These are phyloP conservation scores for Malus hybrid DNA, from an alignment of 331 rosid species.

Conservation along the genomic window DNA sequence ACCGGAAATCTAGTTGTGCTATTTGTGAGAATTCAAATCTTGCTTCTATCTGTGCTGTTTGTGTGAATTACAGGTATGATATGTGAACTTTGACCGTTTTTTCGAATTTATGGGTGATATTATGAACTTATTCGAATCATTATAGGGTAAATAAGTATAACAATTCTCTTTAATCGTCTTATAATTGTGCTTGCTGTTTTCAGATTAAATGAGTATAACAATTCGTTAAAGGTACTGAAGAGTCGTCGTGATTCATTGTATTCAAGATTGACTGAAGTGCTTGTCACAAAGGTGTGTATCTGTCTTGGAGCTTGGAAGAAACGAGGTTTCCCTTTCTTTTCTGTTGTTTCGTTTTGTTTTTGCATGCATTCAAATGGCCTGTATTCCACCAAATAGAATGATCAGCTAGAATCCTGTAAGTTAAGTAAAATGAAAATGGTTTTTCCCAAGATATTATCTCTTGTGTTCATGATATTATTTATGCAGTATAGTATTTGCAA, in stretches of 20 bases:
- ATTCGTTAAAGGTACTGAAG: conserved; percentile 46
- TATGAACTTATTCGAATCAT: background rate
- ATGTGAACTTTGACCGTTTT: no score
- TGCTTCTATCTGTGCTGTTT: conserved; percentile 62
- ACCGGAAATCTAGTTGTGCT: conserved; percentile 61
- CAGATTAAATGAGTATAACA: conserved; percentile 62
- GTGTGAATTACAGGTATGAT: conserved; percentile 76
- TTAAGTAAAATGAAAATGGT: background rate
- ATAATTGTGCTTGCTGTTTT: background rate
- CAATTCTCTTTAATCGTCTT: conserved; percentile 15
- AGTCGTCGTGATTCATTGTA: conserved; percentile 67
- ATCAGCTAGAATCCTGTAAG: background rate
- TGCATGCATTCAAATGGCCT: background rate
- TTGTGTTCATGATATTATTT: background rate
- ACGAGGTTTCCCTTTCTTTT: background rate
- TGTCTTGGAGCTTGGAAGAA: background rate
- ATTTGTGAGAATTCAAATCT: conserved; percentile 74
- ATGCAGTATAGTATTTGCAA: background rate
- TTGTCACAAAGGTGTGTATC: conserved; percentile 70
- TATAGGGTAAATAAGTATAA: conserved; percentile 57
- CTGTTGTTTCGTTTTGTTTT: background rate
- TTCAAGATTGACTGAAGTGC: conserved; percentile 62
- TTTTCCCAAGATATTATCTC: background rate
- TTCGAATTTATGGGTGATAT: background rate
- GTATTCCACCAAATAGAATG: background rate